phyloP scores from a whole-genome alignment of 164 flowering plant genomes.

The Magnolia sinica region DNA sequence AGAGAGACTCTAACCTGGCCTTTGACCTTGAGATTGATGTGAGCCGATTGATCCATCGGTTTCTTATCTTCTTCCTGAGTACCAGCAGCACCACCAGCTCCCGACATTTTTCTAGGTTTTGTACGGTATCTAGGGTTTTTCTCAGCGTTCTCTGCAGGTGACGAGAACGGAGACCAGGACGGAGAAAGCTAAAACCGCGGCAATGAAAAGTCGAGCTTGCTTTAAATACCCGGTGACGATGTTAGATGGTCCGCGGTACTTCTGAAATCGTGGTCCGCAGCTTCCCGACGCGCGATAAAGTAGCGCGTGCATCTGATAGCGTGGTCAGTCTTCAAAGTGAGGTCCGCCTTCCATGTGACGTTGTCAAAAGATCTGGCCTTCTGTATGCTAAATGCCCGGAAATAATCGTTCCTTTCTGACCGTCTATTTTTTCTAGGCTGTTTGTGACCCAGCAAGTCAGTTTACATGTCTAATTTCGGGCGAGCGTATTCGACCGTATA shows the following conservation, averaged over 20 bases:
- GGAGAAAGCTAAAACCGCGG: neutral
- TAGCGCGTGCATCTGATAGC: neutral
- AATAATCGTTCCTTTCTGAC: neutral
- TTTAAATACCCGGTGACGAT: neutral
- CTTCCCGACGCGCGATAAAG: neutral
- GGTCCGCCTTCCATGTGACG: neutral
- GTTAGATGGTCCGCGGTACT: neutral
- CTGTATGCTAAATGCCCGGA: neutral
- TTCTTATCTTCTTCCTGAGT: constrained; percentile 22
- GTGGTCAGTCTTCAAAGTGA: neutral
- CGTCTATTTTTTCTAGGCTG: neutral
- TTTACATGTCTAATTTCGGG: too few species aligned
- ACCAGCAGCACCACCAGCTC: neutral
- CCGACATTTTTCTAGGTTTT: constrained; percentile 9
- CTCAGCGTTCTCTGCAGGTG: neutral
- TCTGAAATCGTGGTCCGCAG: neutral
- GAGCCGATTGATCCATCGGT: constrained; percentile 17
- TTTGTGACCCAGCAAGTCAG: too few species aligned
- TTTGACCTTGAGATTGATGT: constrained; percentile 23
- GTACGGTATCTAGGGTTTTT: neutral
- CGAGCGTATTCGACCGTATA: too few species aligned
- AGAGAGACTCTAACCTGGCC: constrained; percentile 15
- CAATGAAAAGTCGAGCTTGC: neutral
- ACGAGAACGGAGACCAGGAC: neutral
- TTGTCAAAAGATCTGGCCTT: neutral